phyloP scores from a whole-genome alignment of 2,329 filamentous ascomycete genomes.

The Ascocoryne sarcoides region DNA sequence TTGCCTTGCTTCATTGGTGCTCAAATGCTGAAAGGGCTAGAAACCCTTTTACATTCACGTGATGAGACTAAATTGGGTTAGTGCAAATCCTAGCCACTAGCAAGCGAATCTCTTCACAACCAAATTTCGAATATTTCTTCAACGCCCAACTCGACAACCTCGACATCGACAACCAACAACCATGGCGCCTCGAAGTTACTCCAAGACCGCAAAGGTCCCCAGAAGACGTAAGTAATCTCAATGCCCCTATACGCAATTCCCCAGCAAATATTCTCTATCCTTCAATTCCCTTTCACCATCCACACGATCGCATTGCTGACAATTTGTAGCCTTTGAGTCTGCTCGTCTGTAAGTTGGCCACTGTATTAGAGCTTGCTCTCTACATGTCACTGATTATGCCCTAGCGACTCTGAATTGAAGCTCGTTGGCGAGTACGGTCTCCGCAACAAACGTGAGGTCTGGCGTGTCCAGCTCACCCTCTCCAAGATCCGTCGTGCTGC shows the following conservation, averaged over 20 bases:
- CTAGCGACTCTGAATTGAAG: conserved; percentile 98
- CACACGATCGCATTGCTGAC: conserved; percentile 30
- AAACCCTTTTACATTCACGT: no score
- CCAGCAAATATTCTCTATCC: neutral
- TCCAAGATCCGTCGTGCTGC: conserved; percentile 99
- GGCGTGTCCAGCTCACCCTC: conserved; percentile 98
- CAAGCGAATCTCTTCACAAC: no score
- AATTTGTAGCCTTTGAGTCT: conserved; percentile 74
- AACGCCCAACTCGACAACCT: conserved; percentile 8
- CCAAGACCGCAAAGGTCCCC: conserved; percentile 99
- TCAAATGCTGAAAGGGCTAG: no score
- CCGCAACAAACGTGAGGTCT: conserved; percentile 99
- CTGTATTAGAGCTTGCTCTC: conserved; percentile 96
- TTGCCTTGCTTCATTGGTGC: no score
- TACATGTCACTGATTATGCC: conserved; percentile 77
- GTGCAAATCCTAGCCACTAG: no score
- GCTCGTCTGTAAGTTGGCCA: conserved; percentile 99
- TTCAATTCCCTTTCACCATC: neutral
- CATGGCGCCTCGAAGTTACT: conserved; percentile 64
- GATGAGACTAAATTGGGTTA: no score
- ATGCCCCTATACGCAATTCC: no score
- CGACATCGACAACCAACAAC: conserved; percentile 18
- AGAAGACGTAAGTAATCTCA: conserved; percentile 50
- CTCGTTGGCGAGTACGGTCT: conserved; percentile 99
- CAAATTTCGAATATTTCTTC: conserved; percentile 2